Percentiles rank a stretch among this genome's conserved stretches.
Conservation (phyloP, 345 rosid genomes). For the Adansonia digitata region DNA sequence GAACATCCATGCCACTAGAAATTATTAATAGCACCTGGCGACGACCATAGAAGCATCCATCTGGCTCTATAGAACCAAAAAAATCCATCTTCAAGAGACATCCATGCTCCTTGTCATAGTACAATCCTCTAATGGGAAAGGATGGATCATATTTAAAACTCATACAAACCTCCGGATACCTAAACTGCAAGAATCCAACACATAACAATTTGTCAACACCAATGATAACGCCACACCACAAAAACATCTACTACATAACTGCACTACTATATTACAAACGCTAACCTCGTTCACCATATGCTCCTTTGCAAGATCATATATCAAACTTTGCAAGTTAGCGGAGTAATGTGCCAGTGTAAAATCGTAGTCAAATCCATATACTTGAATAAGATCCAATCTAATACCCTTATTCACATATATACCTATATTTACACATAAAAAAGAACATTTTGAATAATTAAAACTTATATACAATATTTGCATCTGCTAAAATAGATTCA, state of each 20-base stretch:
- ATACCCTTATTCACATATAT: slow-evolving; percentile 86
- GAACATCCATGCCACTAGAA: background rate
- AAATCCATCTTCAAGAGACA: slow-evolving; percentile 92
- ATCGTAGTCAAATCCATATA: slow-evolving; percentile 94
- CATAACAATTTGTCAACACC: slow-evolving; percentile 1
- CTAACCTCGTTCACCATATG: slow-evolving; percentile 93
- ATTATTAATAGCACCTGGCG: slow-evolving; percentile 50
- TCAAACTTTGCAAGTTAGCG: slow-evolving; percentile 67
- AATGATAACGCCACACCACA: background rate
- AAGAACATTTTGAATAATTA: background rate
- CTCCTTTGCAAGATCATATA: slow-evolving; percentile 88
- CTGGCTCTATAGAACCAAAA: slow-evolving; percentile 94
- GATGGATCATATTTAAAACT: slow-evolving; percentile 68
- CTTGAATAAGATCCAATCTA: slow-evolving; percentile 75
- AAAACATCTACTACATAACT: background rate
- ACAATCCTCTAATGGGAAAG: slow-evolving; percentile 88
- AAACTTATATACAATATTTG: background rate
- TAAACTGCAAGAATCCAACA: slow-evolving; percentile 50
- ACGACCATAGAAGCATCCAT: slow-evolving; percentile 92
- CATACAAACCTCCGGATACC: slow-evolving; percentile 73
- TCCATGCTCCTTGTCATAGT: slow-evolving; percentile 78
- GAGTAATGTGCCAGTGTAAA: slow-evolving; percentile 93
- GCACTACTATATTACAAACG: background rate
- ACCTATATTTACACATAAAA: slow-evolving; percentile 36
- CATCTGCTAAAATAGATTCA: background rate